These are phyloP conservation scores for Boletus tylopilopsis DNA, from an alignment of 768 basidiomycete species.

Conservation along the genomic window DNA sequence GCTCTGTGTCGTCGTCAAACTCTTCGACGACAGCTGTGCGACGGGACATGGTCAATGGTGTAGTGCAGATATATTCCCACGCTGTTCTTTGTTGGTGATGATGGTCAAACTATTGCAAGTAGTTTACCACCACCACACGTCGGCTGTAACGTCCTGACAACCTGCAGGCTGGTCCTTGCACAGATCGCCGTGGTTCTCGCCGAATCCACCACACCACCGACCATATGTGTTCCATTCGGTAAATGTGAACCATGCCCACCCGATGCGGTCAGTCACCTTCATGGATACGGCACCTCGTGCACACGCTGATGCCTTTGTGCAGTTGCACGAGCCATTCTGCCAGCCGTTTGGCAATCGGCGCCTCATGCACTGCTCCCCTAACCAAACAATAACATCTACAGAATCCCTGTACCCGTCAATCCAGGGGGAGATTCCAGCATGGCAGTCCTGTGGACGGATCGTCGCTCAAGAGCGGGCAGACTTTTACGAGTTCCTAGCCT, in stretches of 20 bases:
- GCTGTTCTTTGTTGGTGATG: constrained; percentile 11
- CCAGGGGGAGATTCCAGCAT: constrained; percentile 69
- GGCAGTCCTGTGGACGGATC: constrained; percentile 92
- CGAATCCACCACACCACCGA: constrained; percentile 4
- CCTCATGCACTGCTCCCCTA: constrained; percentile 70
- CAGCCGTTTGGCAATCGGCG: constrained; percentile 94
- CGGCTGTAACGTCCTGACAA: background rate
- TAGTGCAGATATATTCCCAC: constrained; percentile 23
- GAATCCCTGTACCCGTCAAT: constrained; percentile 4
- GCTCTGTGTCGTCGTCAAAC: constrained; percentile 94
- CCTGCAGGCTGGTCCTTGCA: constrained; percentile 13
- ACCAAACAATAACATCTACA: constrained; percentile 26
- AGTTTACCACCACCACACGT: background rate
- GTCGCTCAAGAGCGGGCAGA: constrained; percentile 74
- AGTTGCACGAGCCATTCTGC: constrained; percentile 89
- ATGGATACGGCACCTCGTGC: constrained; percentile 1
- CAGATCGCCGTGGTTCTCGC: constrained; percentile 7
- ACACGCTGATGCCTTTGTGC: constrained; percentile 6
- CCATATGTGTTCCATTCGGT: constrained; percentile 52
- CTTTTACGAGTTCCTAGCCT: constrained; percentile 88
- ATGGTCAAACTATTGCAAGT: constrained; percentile 14
- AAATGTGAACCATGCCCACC: constrained; percentile 61
- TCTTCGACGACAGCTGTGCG: constrained; percentile 67
- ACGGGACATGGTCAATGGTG: constrained; percentile 54
- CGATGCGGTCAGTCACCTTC: constrained; percentile 49